Conservation (phyloP, 768 basidiomycete genomes). For the Strobilomyces confusus region DNA sequence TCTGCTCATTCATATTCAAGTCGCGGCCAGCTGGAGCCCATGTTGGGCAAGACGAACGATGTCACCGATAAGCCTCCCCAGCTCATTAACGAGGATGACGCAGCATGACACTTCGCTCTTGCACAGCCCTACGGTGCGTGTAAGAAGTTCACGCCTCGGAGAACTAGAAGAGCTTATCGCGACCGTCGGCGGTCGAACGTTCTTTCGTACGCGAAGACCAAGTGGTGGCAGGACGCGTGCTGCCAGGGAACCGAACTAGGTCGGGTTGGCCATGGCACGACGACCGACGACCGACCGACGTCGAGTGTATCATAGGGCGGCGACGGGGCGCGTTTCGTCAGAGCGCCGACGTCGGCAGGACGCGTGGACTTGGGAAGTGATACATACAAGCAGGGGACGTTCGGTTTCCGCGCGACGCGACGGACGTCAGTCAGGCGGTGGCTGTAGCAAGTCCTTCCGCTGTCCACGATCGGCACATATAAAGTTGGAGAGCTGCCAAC, state of each 20-base stretch:
- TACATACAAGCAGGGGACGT: background rate
- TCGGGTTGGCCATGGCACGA: background rate
- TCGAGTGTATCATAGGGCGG: background rate
- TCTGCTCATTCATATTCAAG: conserved; percentile 8
- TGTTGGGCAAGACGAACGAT: background rate
- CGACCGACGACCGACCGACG: background rate
- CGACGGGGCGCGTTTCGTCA: background rate
- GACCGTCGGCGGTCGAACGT: background rate
- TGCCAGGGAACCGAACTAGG: background rate
- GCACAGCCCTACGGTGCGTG: conserved; percentile 2
- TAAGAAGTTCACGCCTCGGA: conserved; percentile 14
- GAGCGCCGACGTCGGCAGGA: background rate
- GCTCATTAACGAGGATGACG: conserved; percentile 3
- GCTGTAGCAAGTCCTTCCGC: background rate
- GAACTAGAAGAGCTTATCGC: conserved; percentile 14
- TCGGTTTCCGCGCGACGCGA: conserved; percentile 3
- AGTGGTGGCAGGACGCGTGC: background rate
- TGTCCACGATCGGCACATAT: background rate
- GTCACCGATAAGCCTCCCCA: conserved; percentile 6
- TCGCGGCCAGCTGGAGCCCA: too few species aligned
- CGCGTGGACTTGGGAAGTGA: background rate
- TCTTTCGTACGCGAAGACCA: conserved; percentile 9
- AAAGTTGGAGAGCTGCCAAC: background rate
- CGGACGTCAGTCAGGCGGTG: conserved; percentile 5
- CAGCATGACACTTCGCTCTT: background rate